Conservation (phyloP, 169 alveolate species). For the Cryptosporidium meleagridis region DNA sequence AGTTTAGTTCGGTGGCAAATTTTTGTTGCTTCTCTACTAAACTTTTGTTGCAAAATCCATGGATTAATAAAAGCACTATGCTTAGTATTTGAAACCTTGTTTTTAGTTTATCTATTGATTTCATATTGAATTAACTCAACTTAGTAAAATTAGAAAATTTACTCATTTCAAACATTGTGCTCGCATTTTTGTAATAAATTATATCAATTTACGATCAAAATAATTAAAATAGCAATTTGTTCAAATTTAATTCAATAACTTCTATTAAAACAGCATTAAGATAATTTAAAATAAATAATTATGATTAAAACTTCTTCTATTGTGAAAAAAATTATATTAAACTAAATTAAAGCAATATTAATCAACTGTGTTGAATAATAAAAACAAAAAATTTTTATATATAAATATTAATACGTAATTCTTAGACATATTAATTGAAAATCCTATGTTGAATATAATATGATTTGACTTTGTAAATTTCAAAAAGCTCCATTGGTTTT, state of each 20-base stretch:
- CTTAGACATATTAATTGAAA: not conserved
- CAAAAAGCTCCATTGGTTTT: not conserved
- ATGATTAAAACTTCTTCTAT: too few relatives aligned
- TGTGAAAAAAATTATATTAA: too few relatives aligned
- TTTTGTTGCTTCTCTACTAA: not conserved
- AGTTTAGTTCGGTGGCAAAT: not conserved
- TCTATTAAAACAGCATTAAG: too few relatives aligned
- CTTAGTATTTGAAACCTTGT: not conserved
- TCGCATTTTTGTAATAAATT: not conserved
- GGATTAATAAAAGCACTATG: not conserved
- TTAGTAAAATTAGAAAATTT: not conserved
- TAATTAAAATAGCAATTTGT: too few relatives aligned
- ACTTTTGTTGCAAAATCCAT: not conserved
- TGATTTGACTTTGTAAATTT: slow-evolving; percentile 16
- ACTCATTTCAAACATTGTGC: not conserved
- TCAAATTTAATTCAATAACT: too few relatives aligned
- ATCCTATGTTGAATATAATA: slow-evolving; percentile 5
- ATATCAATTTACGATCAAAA: not conserved
- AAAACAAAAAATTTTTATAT: too few relatives aligned
- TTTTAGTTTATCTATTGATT: not conserved
- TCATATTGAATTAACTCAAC: not conserved
- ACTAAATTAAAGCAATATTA: too few relatives aligned
- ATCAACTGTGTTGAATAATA: not conserved
- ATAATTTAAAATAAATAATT: too few relatives aligned
- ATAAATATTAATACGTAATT: not conserved